phyloP scores from a whole-genome alignment of 208 protist genomes.

The Leishmania martiniquensis region DNA sequence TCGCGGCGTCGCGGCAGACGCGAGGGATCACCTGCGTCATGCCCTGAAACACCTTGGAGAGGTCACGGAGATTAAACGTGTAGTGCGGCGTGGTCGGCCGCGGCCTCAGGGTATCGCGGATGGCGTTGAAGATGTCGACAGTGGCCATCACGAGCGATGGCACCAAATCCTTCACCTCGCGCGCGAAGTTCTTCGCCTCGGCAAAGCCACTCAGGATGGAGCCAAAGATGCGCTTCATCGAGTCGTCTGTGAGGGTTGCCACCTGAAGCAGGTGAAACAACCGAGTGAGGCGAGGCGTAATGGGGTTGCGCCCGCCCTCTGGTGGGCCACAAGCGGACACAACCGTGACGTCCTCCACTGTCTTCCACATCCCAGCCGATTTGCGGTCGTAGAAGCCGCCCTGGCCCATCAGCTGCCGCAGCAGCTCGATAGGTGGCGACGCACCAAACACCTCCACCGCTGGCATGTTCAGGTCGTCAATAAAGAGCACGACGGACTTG shows the following conservation, averaged over 20 bases:
- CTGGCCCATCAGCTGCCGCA: conserved; percentile 97
- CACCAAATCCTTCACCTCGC: conserved; percentile 75
- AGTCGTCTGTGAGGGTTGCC: conserved; percentile 92
- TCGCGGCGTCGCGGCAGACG: conserved; percentile 65
- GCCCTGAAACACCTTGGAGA: conserved; percentile 97
- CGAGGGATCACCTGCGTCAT: conserved; percentile 93
- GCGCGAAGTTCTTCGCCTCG: conserved; percentile 78
- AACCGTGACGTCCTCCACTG: conserved; percentile 95
- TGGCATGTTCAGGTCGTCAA: conserved; percentile 99
- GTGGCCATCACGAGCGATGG: conserved; percentile 82
- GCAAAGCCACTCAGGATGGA: conserved; percentile 95
- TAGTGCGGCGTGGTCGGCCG: conserved; percentile 98
- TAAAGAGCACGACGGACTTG: conserved; percentile 95
- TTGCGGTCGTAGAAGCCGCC: conserved; percentile 97
- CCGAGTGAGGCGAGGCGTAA: conserved; percentile 93
- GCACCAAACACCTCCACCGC: conserved; percentile 96
- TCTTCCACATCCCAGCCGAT: conserved; percentile 94
- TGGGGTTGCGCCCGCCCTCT: conserved; percentile 95
- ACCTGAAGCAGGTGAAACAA: conserved; percentile 96
- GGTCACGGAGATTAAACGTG: conserved; percentile 98
- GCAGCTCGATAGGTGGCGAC: conserved; percentile 97
- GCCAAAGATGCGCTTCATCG: conserved; percentile 95
- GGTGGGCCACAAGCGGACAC: conserved; percentile 96
- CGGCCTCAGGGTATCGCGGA: conserved; percentile 93
- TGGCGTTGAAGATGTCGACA: conserved; percentile 93